Evolutionary conservation across 2,329 filamentous ascomycete genomes (phyloP).

Genomic region (Parastagonospora avenae): DNA sequence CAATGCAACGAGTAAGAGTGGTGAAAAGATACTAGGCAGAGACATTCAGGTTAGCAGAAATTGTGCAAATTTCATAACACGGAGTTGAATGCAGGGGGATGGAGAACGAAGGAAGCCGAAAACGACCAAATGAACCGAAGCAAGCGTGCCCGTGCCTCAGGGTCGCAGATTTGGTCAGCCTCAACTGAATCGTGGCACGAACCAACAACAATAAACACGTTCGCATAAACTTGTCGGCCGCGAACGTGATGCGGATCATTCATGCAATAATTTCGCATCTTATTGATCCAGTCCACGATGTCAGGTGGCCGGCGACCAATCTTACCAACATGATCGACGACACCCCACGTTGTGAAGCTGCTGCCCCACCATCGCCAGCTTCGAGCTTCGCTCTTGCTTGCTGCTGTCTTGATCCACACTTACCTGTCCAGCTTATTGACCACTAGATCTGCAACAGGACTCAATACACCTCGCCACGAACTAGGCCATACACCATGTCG

Average conservation of each 20-base stretch:
- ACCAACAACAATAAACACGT: slow-evolving; percentile 16
- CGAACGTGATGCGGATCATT: slow-evolving; percentile 4
- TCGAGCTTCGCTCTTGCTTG: not conserved
- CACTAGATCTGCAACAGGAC: not conserved
- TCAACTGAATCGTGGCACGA: slow-evolving; percentile 15
- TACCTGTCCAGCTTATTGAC: not conserved
- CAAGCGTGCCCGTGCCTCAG: slow-evolving; percentile 1
- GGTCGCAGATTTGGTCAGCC: slow-evolving; percentile 1
- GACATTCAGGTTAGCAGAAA: not conserved
- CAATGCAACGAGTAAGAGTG: not conserved
- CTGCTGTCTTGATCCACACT: slow-evolving; percentile 6
- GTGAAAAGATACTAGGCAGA: not conserved
- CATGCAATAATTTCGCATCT: slow-evolving; percentile 3
- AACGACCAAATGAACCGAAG: slow-evolving; percentile 13
- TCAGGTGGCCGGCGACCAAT: slow-evolving; percentile 1
- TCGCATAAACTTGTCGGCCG: slow-evolving; percentile 10
- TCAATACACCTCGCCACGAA: not conserved
- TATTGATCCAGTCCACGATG: slow-evolving; percentile 1
- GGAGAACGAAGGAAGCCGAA: slow-evolving; percentile 5
- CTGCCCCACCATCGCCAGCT: slow-evolving; percentile 26
- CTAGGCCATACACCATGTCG: slow-evolving; percentile 25
- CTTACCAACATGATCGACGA: slow-evolving; percentile 4
- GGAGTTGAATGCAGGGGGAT: slow-evolving; percentile 14
- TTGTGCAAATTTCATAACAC: slow-evolving; percentile 5
- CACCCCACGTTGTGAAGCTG: slow-evolving; percentile 18